These are phyloP conservation scores for Euclidium syriacum DNA, from an alignment of 345 rosid species.

Conservation along the genomic window DNA sequence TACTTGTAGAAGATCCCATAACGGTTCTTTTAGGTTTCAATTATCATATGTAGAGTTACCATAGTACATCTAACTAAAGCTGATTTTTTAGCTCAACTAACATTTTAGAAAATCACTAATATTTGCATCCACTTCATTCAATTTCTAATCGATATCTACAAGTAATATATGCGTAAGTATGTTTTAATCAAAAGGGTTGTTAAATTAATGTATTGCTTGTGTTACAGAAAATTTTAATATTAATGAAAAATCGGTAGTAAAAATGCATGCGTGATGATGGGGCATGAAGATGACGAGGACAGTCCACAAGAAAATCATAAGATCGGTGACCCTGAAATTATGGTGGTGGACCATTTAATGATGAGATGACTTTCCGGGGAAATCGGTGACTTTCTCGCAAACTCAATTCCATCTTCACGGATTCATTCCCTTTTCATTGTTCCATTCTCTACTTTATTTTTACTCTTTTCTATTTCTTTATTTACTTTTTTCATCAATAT, in stretches of 20 bases:
- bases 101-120: not conserved
- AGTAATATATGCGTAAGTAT: not conserved
- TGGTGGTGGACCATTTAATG: constrained; percentile 53
- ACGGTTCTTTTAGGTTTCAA: too few species aligned
- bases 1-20: too few species aligned
- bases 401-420: constrained; percentile 22
- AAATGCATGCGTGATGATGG: constrained; percentile 32
- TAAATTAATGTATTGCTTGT: constrained; percentile 13
- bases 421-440: not conserved
- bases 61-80: not conserved
- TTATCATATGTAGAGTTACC: too few species aligned
- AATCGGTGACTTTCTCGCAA: constrained; percentile 45
- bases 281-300: constrained; percentile 21
- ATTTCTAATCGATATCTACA: not conserved
- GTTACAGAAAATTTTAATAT: not conserved
- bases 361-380: constrained; percentile 45
- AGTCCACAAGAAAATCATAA: constrained; percentile 25
- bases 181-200: constrained; percentile 12
- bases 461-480: not conserved
- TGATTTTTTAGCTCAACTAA: not conserved
- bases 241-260: not conserved
- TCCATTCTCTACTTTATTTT: not conserved
- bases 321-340: constrained; percentile 45
- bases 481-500: too few species aligned
- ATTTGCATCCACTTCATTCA: too few species aligned